Evolutionary conservation across 345 rosid genomes (phyloP).

Genomic region (Gossypium stocksii): DNA sequence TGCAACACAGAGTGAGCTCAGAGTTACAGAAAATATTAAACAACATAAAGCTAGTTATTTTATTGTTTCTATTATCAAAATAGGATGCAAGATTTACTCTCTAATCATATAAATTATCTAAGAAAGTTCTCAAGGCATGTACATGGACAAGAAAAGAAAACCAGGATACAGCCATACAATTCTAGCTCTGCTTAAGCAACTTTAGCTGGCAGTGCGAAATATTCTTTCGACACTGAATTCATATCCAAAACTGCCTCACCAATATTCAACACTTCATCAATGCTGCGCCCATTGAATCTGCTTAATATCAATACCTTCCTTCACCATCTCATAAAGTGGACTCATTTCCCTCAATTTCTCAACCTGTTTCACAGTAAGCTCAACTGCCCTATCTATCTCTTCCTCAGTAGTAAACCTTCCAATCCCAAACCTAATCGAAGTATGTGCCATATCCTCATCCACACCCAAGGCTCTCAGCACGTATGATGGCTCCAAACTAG

Average conservation of each 20-base stretch:
- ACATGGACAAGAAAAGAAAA: constrained; percentile 2
- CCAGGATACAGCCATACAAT: not conserved
- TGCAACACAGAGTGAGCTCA: constrained; percentile 1
- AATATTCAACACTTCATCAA: constrained; percentile 25
- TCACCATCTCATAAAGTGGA: constrained; percentile 91
- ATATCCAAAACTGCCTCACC: not conserved
- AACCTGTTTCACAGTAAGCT: constrained; percentile 85
- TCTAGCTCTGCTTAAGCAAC: not conserved
- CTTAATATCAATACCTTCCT: constrained; percentile 82
- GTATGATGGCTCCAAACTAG: constrained; percentile 94
- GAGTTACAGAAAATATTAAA: constrained; percentile 3
- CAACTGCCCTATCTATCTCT: constrained; percentile 77
- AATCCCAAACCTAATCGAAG: constrained; percentile 94
- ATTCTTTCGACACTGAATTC: not conserved
- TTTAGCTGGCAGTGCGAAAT: not conserved
- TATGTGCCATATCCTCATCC: constrained; percentile 97
- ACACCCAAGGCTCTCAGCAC: constrained; percentile 95
- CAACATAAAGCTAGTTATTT: not conserved
- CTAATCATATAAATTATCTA: not conserved
- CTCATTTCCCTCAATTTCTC: constrained; percentile 96
- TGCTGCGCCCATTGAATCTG: constrained; percentile 91
- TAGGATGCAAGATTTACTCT: not conserved
- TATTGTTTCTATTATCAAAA: constrained; percentile 5
- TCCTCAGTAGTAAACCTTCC: constrained; percentile 91
- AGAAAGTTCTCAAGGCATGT: constrained; percentile 4